Evolutionary conservation across 2,329 filamentous ascomycete species (phyloP).

Genomic region (Alternaria solani): DNA sequence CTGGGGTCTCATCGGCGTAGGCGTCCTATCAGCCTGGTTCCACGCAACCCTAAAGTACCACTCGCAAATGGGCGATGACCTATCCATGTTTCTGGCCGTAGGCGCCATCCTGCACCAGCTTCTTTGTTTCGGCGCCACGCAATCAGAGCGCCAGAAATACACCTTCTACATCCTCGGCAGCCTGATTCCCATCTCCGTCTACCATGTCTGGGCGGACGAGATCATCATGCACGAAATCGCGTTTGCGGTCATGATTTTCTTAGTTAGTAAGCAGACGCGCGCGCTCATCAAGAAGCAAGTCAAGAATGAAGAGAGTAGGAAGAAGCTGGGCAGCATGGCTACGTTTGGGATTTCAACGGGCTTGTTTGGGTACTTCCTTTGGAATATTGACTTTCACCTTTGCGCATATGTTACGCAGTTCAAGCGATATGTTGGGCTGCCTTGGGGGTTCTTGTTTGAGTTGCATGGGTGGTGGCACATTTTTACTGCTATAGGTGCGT

Average conservation of each 20-base stretch:
- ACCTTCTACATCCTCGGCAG: conserved; percentile 39
- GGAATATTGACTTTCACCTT: conserved; percentile 65
- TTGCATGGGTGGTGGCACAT: conserved; percentile 72
- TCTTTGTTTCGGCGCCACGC: conserved; percentile 52
- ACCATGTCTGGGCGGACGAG: conserved; percentile 51
- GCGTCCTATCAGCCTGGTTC: conserved; percentile 53
- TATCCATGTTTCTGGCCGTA: conserved; percentile 66
- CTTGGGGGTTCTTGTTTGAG: conserved; percentile 65
- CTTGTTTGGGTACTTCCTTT: conserved; percentile 62
- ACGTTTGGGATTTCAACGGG: conserved; percentile 50
- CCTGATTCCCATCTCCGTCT: conserved; percentile 45
- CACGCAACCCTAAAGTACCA: conserved; percentile 57
- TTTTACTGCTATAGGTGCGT: conserved; percentile 64
- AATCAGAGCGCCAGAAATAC: conserved; percentile 31
- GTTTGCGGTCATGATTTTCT: conserved; percentile 54
- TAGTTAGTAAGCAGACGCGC: conserved; percentile 45
- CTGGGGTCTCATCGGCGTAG: conserved; percentile 55
- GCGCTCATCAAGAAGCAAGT: conserved; percentile 39
- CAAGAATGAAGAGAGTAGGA: conserved; percentile 30
- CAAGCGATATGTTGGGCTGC: conserved; percentile 60
- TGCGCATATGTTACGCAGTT: conserved; percentile 59
- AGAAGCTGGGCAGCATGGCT: conserved; percentile 35
- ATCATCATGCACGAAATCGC: conserved; percentile 49
- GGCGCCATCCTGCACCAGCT: conserved; percentile 62
- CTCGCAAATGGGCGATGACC: conserved; percentile 62